phyloP scores from a whole-genome alignment of 2,329 filamentous ascomycete species.

The Sporothrix pseudoabietina region DNA sequence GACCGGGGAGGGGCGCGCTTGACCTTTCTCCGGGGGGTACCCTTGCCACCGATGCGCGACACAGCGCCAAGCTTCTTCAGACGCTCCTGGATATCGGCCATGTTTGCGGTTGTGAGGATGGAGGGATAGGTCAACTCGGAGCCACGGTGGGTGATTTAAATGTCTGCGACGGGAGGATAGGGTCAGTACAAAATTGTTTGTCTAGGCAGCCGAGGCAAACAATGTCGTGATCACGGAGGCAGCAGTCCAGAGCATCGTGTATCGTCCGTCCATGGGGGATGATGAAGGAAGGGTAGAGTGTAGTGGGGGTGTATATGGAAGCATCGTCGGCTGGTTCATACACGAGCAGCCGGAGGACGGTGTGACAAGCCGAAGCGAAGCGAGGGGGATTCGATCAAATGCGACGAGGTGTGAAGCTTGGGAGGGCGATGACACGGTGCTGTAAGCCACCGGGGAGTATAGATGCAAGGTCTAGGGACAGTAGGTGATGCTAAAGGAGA shows the following conservation, averaged over 20 bases:
- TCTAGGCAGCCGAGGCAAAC: not conserved
- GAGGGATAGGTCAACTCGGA: slow-evolving; percentile 29
- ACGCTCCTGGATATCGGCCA: slow-evolving; percentile 61
- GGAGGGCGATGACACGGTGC: not conserved
- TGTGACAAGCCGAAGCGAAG: not conserved
- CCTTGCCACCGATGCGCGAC: slow-evolving; percentile 83
- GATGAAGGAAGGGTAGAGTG: not conserved
- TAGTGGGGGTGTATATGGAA: not conserved
- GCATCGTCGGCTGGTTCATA: not conserved
- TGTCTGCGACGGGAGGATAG: not conserved
- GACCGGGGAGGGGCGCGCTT: slow-evolving; percentile 96
- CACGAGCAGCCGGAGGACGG: not conserved
- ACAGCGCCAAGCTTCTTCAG: slow-evolving; percentile 60
- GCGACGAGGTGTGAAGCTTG: not conserved
- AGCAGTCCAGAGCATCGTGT: not conserved
- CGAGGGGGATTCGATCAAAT: not conserved
- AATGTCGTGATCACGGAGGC: not conserved
- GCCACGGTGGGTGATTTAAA: slow-evolving; percentile 26
- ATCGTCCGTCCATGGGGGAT: not conserved
- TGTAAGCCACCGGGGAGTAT: not conserved
- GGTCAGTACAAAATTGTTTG: not conserved
- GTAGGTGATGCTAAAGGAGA: not conserved
- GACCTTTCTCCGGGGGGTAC: slow-evolving; percentile 94
- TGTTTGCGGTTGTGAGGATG: slow-evolving; percentile 39
- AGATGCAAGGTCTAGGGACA: not conserved